Conservation (phyloP, 169 alveolate genomes). For the Plasmodium cynomolgi region DNA sequence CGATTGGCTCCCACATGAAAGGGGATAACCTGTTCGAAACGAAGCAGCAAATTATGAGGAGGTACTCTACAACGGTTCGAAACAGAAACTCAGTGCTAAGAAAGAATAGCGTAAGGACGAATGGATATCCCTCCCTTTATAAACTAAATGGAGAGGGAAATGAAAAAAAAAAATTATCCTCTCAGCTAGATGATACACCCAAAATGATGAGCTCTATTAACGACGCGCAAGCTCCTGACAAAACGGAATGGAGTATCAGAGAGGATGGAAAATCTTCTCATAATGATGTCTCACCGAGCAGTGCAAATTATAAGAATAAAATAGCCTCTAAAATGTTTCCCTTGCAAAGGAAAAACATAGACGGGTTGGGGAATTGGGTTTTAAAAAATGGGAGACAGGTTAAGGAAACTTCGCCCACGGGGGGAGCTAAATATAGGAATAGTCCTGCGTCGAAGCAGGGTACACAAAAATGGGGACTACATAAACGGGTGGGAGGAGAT, state of each 20-base stretch:
- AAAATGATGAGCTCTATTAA: background rate
- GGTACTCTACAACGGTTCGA: conserved; percentile 29
- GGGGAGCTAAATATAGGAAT: background rate
- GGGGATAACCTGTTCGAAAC: background rate
- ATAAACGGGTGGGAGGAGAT: background rate
- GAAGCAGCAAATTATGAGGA: conserved; percentile 28
- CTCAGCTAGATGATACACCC: background rate
- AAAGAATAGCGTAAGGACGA: background rate
- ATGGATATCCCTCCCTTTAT: background rate
- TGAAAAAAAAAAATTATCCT: background rate
- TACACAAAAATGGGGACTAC: background rate
- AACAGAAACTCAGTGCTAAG: conserved; percentile 1
- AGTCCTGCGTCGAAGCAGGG: background rate
- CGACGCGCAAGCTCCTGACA: background rate
- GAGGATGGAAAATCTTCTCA: background rate
- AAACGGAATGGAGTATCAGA: background rate
- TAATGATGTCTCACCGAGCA: background rate
- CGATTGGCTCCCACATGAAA: background rate
- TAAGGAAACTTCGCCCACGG: background rate
- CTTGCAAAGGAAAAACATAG: background rate
- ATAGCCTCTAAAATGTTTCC: background rate
- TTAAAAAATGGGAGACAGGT: background rate
- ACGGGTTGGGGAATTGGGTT: background rate
- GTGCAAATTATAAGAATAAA: background rate
- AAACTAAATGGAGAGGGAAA: background rate